phyloP scores from a whole-genome alignment of 331 rosid genomes.

The Arachis monticola region DNA sequence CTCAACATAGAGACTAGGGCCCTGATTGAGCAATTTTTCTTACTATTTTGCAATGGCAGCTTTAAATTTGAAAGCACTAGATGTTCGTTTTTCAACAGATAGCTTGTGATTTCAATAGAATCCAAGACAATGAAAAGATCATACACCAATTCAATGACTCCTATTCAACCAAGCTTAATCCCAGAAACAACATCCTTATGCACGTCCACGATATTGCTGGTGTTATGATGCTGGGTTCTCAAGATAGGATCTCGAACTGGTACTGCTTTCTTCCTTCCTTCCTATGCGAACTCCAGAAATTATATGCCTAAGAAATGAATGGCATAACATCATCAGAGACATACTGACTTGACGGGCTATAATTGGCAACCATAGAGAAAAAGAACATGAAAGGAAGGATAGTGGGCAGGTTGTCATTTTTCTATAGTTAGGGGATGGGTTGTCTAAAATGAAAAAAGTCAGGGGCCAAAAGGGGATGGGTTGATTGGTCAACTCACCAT shows the following conservation, averaged over 20 bases:
- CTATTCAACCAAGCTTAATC: conserved; percentile 27
- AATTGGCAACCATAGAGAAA: neutral
- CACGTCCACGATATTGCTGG: neutral
- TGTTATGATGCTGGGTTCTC: conserved; percentile 30
- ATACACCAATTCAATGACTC: neutral
- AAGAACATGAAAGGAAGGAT: conserved; percentile 1
- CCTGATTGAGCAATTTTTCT: conserved; percentile 6
- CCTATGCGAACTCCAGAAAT: conserved; percentile 35
- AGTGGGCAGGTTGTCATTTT: too few relatives aligned
- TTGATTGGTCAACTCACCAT: neutral
- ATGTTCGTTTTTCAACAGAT: neutral
- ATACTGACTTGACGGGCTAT: neutral
- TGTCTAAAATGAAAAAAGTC: neutral
- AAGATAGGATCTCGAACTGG: conserved; percentile 34
- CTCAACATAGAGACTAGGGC: neutral
- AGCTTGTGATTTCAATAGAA: conserved; percentile 18
- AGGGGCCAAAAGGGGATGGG: neutral
- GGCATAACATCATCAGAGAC: conserved; percentile 6
- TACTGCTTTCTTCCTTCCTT: conserved; percentile 32
- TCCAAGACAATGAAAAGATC: conserved; percentile 2
- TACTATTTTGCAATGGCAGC: conserved; percentile 23
- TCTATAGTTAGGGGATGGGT: too few relatives aligned
- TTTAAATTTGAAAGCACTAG: conserved; percentile 9
- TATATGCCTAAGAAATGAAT: conserved; percentile 39
- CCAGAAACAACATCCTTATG: conserved; percentile 16